Evolutionary conservation across 2,329 filamentous ascomycete genomes (phyloP).

Genomic region (Talaromyces sp.): DNA sequence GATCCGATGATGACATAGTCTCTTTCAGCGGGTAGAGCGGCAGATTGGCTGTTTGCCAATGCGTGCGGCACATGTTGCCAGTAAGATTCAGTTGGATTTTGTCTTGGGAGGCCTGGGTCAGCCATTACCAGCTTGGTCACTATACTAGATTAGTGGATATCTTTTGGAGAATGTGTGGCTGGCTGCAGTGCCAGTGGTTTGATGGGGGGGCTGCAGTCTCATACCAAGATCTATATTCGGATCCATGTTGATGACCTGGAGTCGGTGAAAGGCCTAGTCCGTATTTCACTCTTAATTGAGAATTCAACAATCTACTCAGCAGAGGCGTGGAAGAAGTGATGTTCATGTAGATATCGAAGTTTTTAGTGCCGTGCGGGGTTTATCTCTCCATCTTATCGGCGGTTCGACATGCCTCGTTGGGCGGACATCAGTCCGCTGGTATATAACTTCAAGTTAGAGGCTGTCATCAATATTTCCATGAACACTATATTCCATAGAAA

Average conservation of each 20-base stretch:
- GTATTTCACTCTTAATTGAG: not conserved
- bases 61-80: slow-evolving; percentile 40
- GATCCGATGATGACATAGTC: slow-evolving; percentile 41
- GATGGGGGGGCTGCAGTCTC: too few species aligned
- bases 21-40: slow-evolving; percentile 25
- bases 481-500: too few species aligned
- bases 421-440: not conserved
- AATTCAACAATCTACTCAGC: too few species aligned
- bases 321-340: not conserved
- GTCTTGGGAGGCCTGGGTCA: slow-evolving; percentile 41
- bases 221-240: slow-evolving; percentile 15
- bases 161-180: not conserved
- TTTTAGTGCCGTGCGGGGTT: slow-evolving; percentile 19
- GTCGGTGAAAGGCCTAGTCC: not conserved
- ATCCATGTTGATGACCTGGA: slow-evolving; percentile 6
- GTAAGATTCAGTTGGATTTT: slow-evolving; percentile 40
- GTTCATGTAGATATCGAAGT: not conserved
- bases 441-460: not conserved
- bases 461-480: too few species aligned
- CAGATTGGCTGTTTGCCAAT: slow-evolving; percentile 34
- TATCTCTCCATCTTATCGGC: slow-evolving; percentile 14
- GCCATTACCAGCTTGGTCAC: slow-evolving; percentile 20
- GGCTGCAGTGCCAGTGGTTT: too few species aligned
- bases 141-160: not conserved
- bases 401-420: not conserved